Evolutionary conservation across 306 rosid genomes (phyloP).

Genomic region (Sicyos baderoa): DNA sequence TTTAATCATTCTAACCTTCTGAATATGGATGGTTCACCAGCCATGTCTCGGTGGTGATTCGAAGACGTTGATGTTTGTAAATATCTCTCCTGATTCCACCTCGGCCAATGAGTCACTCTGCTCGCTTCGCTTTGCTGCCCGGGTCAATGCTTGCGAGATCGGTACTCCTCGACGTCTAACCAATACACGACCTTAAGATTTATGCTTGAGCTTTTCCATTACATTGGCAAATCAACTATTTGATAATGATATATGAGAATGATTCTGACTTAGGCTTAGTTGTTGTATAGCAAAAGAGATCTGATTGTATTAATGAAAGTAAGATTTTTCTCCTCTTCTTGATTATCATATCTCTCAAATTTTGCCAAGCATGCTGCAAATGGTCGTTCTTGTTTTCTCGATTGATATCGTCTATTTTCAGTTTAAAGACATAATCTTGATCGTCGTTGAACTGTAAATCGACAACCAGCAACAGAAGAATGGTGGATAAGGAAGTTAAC

Average conservation of each 20-base stretch:
- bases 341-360: conserved; percentile 1
- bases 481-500: not conserved
- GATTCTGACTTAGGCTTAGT: conserved; percentile 54
- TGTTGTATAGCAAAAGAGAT: conserved; percentile 51
- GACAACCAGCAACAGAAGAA: not conserved
- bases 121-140: conserved; percentile 88
- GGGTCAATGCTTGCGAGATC: conserved; percentile 92
- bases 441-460: not conserved
- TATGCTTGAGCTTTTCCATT: conserved; percentile 50
- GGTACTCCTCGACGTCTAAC: conserved; percentile 89
- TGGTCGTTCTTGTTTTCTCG: not conserved
- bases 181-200: conserved; percentile 40
- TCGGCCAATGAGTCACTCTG: conserved; percentile 79
- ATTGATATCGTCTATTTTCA: not conserved
- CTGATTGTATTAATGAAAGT: conserved; percentile 21
- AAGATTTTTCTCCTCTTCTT: not conserved
- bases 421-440: not conserved
- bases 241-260: conserved; percentile 28
- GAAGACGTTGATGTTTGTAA: conserved; percentile 68
- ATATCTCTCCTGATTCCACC: conserved; percentile 69
- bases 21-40: conserved; percentile 36
- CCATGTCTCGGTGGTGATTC: conserved; percentile 97
- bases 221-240: conserved; percentile 21
- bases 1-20: not conserved
- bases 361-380: not conserved